phyloP scores from a whole-genome alignment of 176 grass and related monocot genomes.

The Puya raimondii region DNA sequence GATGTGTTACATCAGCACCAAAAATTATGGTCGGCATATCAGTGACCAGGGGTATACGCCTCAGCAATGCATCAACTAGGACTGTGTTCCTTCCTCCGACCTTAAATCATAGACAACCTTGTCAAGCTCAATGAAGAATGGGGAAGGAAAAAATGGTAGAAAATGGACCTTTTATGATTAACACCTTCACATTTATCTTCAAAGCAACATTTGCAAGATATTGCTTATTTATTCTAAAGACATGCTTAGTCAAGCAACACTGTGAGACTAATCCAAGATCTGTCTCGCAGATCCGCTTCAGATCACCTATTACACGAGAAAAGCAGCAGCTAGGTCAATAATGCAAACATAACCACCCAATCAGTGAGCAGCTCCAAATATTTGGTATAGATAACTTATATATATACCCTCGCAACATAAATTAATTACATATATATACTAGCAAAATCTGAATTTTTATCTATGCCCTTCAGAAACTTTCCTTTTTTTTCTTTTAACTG shows the following conservation, averaged over 20 bases:
- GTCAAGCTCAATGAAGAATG: constrained; percentile 13
- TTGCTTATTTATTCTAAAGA: constrained; percentile 66
- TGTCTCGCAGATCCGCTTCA: constrained; percentile 87
- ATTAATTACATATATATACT: no score
- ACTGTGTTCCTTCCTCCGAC: constrained; percentile 92
- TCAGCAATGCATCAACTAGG: constrained; percentile 64
- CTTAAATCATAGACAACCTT: constrained; percentile 21
- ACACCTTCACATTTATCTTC: constrained; percentile 99
- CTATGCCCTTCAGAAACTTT: no score
- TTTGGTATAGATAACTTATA: neutral
- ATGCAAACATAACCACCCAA: neutral
- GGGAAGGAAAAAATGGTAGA: neutral
- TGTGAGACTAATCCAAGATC: constrained; percentile 83
- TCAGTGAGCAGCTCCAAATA: neutral
- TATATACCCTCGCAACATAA: no score
- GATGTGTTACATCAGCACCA: constrained; percentile 89
- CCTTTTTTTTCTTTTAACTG: no score
- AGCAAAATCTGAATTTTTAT: no score
- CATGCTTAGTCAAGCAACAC: constrained; percentile 75
- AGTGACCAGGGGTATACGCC: constrained; percentile 74
- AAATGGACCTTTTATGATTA: neutral
- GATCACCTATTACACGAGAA: constrained; percentile 48
- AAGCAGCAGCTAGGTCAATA: neutral
- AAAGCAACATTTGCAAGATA: constrained; percentile 85
- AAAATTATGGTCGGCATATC: constrained; percentile 91